Conservation (phyloP, 768 basidiomycete genomes). For the Suillus brevipes region DNA sequence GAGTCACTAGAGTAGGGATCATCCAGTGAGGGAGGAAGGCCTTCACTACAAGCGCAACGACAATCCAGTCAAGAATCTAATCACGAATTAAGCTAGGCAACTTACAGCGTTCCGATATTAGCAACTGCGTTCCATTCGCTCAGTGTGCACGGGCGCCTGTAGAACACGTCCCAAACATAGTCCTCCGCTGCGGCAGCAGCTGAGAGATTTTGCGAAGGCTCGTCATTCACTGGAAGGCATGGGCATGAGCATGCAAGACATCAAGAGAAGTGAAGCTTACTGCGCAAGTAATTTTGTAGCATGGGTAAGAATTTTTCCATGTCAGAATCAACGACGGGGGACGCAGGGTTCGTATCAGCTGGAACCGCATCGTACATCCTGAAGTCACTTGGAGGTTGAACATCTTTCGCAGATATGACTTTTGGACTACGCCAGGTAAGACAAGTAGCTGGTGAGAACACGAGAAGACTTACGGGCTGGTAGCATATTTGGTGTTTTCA, state of each 20-base stretch:
- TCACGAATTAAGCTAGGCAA: conserved; percentile 3
- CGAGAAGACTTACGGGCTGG: conserved; percentile 41
- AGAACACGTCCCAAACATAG: conserved; percentile 86
- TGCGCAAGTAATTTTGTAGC: conserved; percentile 69
- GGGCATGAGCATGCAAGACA: not conserved
- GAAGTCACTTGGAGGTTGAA: conserved; percentile 45
- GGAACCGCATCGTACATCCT: conserved; percentile 75
- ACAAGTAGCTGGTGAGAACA: not conserved
- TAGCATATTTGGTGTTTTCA: conserved; percentile 16
- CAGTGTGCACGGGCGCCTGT: conserved; percentile 61
- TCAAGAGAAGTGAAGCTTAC: conserved; percentile 39
- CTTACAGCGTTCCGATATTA: conserved; percentile 66
- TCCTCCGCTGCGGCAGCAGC: conserved; percentile 41
- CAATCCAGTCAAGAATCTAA: not conserved
- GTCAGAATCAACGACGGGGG: conserved; percentile 49
- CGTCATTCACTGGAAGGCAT: conserved; percentile 27
- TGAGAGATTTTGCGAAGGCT: conserved; percentile 14
- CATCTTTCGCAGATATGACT: conserved; percentile 53
- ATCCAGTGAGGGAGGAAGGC: conserved; percentile 57
- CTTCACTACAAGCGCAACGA: conserved; percentile 45
- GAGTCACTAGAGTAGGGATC: conserved; percentile 61
- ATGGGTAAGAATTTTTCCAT: conserved; percentile 79
- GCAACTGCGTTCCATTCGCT: conserved; percentile 59
- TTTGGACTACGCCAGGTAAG: conserved; percentile 46
- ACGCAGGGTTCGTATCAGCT: conserved; percentile 31